phyloP scores from a whole-genome alignment of 1,139 yeast species.

The Saccharomycopsis phalli region DNA sequence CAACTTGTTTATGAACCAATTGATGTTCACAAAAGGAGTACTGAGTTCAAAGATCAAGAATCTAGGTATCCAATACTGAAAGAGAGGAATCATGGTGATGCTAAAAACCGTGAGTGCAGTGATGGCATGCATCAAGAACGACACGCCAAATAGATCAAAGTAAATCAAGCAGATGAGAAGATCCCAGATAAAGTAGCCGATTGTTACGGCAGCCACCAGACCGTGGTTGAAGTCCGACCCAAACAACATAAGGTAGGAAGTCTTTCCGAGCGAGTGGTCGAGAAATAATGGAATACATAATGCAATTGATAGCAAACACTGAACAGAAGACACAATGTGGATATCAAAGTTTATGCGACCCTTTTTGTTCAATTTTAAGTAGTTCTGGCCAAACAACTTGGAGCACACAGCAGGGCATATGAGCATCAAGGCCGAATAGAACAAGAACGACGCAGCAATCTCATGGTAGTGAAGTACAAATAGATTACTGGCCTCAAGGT shows the following conservation, averaged over 20 bases:
- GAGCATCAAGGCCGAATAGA: slow-evolving; percentile 38
- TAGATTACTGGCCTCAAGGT: not conserved
- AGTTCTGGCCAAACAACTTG: slow-evolving; percentile 36
- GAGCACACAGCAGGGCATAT: slow-evolving; percentile 40
- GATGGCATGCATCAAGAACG: slow-evolving; percentile 76
- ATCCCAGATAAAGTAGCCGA: slow-evolving; percentile 93
- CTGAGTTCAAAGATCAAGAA: slow-evolving; percentile 83
- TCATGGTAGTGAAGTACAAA: slow-evolving; percentile 39
- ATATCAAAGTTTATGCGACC: slow-evolving; percentile 69
- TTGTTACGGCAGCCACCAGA: slow-evolving; percentile 60
- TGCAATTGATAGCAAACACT: slow-evolving; percentile 51
- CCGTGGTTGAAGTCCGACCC: slow-evolving; percentile 72
- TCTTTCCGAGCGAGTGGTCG: slow-evolving; percentile 33
- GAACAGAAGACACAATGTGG: slow-evolving; percentile 83
- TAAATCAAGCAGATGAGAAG: slow-evolving; percentile 52
- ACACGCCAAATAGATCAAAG: slow-evolving; percentile 63
- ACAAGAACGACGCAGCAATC: slow-evolving; percentile 34
- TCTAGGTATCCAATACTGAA: slow-evolving; percentile 74
- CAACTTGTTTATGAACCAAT: slow-evolving; percentile 81
- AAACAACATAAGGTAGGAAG: slow-evolving; percentile 36
- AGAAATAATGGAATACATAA: slow-evolving; percentile 51
- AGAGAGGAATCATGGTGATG: slow-evolving; percentile 57
- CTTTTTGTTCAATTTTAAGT: slow-evolving; percentile 38
- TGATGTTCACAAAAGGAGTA: slow-evolving; percentile 88
- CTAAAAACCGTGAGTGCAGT: slow-evolving; percentile 69